Percentiles rank a stretch among this genome's conserved stretches.
Evolutionary conservation across 75 land plant species (phyloP).

Genomic region (Ceratopteris richardii): DNA sequence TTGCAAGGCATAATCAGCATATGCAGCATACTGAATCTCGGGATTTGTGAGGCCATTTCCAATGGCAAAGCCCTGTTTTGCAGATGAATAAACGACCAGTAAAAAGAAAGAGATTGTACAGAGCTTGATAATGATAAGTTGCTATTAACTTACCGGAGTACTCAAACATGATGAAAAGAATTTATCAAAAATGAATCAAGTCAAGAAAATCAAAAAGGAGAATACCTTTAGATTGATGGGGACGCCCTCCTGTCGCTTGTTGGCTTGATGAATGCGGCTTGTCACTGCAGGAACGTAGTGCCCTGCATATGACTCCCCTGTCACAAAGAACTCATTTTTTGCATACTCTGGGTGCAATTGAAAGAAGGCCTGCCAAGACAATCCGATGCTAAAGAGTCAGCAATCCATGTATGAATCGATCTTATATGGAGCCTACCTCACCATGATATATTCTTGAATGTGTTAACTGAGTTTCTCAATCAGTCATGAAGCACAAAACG

Average conservation of each 20-base stretch:
- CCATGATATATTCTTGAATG: too few species aligned
- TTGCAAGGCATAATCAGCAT: constrained; percentile 90
- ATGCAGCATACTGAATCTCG: constrained; percentile 86
- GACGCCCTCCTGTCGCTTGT: constrained; percentile 80
- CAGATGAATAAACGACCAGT: neutral
- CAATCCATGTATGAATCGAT: too few species aligned
- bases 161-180: too few species aligned
- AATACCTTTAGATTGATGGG: constrained; percentile 84
- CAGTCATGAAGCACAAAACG: too few species aligned
- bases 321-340: constrained; percentile 84
- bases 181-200: too few species aligned
- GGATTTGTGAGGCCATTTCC: constrained; percentile 98
- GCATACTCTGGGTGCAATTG: constrained; percentile 66
- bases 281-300: constrained; percentile 97
- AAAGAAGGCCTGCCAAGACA: constrained; percentile 65
- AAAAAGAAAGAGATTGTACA: too few species aligned
- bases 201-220: too few species aligned
- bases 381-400: too few species aligned
- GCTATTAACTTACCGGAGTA: too few species aligned
- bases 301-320: constrained; percentile 99
- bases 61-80: constrained; percentile 99
- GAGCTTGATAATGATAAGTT: too few species aligned
- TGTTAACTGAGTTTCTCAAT: too few species aligned
- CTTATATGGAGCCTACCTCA: too few species aligned
- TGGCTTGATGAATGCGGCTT: constrained; percentile 65